Base-by-base conservation (phyloP, 108 stramenopile genomes). In the Skeletonema costatum region DNA sequence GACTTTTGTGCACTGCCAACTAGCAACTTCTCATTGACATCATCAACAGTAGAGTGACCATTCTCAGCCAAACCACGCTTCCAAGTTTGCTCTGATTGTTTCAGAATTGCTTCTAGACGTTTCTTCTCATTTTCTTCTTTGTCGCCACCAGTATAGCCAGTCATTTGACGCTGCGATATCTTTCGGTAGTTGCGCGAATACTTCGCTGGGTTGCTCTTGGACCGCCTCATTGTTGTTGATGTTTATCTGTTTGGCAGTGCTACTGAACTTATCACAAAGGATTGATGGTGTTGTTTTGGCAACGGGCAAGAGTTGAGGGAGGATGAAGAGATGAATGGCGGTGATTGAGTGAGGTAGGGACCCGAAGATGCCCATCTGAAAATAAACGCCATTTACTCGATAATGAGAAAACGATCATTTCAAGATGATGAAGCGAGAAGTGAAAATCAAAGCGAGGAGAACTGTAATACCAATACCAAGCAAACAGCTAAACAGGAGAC, bases 111-210 rank as follows among this genome's bases (percentile, higher is more conserved):
- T 41, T 81, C 82, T 32, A 95, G 71, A 11, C 86, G 78, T 44
- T 88, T 70, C 36, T 87, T 88, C 70, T 92, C 91, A 39, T 85
- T 56, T 13, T 88, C 83, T 38, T 95, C 92, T 17, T 33, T 36
- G 48, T 70, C 58, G n/a, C 42, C 68, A 21, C 74, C 76, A 38
- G 86, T 92, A 51, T 85, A 77, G 50, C 86, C 87, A 8, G 95
- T 92, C 90, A 93, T 93, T 46, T 84, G 91, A 58, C 95, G 88
- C 74, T 96, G 91, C 11, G 95, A 96, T 31, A 96, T 91, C 53
- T 86, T 90, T n/a, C 92, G 87, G 71, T 96, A 96, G 64, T 93
- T 91, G 32, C 89, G 84, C 17, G 90, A 87, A 85, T 92, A 92
- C 59, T 91, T 91, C 16, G 91, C 87, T 10, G 93, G 91, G 75